A percentile compares a stretch with the other conserved stretches of the same genome.
Conservation (phyloP, 495 filamentous ascomycete genomes). For the Aspergillus indologenus region DNA sequence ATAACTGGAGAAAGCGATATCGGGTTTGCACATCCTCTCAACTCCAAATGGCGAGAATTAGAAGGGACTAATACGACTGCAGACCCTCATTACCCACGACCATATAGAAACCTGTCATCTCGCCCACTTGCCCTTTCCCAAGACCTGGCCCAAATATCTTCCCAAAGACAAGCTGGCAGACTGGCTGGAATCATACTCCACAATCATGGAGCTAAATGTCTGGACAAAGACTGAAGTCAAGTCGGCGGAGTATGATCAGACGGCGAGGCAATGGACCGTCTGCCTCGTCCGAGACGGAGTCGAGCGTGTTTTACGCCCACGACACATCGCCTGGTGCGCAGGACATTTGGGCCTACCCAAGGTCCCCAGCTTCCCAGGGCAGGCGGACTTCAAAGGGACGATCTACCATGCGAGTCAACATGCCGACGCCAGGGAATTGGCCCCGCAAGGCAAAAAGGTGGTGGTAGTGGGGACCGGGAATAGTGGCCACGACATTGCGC, state of each 20-base stretch:
- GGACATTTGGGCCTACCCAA: slow-evolving; percentile 49
- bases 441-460: slow-evolving; percentile 59
- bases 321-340: slow-evolving; percentile 48
- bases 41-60: neutral
- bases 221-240: slow-evolving; percentile 59
- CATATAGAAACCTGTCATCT: slow-evolving; percentile 73
- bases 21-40: slow-evolving; percentile 23
- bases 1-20: slow-evolving; percentile 73
- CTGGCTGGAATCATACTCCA: slow-evolving; percentile 73
- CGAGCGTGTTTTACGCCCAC: slow-evolving; percentile 39
- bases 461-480: slow-evolving; percentile 80
- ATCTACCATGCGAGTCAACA: slow-evolving; percentile 47
- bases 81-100: slow-evolving; percentile 62
- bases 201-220: slow-evolving; percentile 69
- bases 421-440: slow-evolving; percentile 31
- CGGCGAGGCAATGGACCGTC: slow-evolving; percentile 56
- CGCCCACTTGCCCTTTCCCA: slow-evolving; percentile 69
- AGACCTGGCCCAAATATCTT: slow-evolving; percentile 64
- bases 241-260: slow-evolving; percentile 51
- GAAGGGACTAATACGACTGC: neutral
- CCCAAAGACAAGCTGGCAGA: slow-evolving; percentile 79
- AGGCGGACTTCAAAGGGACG: slow-evolving; percentile 45
- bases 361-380: slow-evolving; percentile 44
- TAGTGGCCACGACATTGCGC: slow-evolving; percentile 77
- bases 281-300: slow-evolving; percentile 47